Percentiles rank a stretch among this genome's conserved stretches.
Conservation (phyloP, 2,329 filamentous ascomycete species). For the Aspergillus awamori region DNA sequence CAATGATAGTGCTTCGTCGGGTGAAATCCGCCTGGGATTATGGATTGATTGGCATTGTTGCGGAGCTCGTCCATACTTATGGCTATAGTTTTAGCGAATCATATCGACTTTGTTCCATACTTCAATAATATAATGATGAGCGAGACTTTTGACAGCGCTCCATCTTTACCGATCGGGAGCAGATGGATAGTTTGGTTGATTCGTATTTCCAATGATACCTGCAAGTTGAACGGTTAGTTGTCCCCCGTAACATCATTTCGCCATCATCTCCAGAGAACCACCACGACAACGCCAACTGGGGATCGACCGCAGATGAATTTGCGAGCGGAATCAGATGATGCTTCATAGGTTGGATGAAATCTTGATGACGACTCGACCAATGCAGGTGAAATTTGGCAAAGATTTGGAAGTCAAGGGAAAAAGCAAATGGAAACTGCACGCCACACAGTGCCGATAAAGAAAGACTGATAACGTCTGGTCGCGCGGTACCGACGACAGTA, state of each 20-base stretch:
- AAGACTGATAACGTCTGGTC: conserved; percentile 2
- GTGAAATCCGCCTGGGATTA: conserved; percentile 10
- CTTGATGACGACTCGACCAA: neutral
- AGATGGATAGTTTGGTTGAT: neutral
- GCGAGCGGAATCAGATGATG: neutral
- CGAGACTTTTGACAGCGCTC: conserved; percentile 2
- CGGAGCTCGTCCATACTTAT: conserved; percentile 11
- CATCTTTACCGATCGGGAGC: neutral
- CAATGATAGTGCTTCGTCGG: conserved; percentile 7
- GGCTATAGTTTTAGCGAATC: conserved; percentile 3
- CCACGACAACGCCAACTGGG: neutral
- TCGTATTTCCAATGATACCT: neutral
- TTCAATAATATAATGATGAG: neutral
- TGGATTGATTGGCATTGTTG: conserved; percentile 13
- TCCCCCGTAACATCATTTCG: conserved; percentile 10
- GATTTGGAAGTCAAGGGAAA: neutral
- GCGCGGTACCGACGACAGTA: neutral
- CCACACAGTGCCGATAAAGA: neutral
- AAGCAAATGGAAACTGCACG: neutral
- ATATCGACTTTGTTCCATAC: conserved; percentile 3
- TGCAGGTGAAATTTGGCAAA: neutral
- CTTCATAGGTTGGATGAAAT: neutral
- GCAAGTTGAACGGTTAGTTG: neutral
- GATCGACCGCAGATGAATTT: neutral
- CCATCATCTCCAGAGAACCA: conserved; percentile 3